Conservation (phyloP, 208 protist species). For the Vickermania spadyakhi region DNA sequence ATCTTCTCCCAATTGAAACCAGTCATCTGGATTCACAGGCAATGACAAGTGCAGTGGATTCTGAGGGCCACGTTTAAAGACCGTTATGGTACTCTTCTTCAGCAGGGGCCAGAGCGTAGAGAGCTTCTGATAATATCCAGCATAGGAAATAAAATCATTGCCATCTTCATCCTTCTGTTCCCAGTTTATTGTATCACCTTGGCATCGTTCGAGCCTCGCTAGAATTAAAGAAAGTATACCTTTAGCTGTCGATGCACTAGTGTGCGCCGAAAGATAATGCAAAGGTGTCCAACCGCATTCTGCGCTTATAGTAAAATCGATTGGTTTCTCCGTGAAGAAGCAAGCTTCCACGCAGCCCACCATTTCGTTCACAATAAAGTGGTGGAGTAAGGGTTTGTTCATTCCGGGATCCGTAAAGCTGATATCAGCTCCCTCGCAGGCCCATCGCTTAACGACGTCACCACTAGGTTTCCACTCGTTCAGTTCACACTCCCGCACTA, state of each 20-base stretch:
- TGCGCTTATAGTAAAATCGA: background rate
- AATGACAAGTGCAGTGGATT: background rate
- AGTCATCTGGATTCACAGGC: background rate
- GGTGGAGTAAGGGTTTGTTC: background rate
- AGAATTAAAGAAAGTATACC: background rate
- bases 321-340: background rate
- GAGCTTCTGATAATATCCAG: background rate
- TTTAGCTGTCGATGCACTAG: background rate
- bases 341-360: background rate
- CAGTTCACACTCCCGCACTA: background rate
- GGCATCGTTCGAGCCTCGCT: background rate
- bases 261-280: background rate
- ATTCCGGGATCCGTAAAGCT: background rate
- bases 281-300: background rate
- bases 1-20: background rate
- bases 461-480: background rate
- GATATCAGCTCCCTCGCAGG: background rate
- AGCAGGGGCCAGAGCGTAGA: background rate
- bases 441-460: background rate
- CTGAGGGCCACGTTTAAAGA: background rate
- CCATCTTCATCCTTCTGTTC: background rate
- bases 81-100: background rate
- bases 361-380: background rate
- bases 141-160: background rate
- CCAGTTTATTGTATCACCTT: background rate